A percentile compares a stretch with the other conserved stretches of the same genome.
These are phyloP conservation scores for Fraxinus excelsior DNA, from an alignment of 257 asterid genomes.

Conservation along the genomic window DNA sequence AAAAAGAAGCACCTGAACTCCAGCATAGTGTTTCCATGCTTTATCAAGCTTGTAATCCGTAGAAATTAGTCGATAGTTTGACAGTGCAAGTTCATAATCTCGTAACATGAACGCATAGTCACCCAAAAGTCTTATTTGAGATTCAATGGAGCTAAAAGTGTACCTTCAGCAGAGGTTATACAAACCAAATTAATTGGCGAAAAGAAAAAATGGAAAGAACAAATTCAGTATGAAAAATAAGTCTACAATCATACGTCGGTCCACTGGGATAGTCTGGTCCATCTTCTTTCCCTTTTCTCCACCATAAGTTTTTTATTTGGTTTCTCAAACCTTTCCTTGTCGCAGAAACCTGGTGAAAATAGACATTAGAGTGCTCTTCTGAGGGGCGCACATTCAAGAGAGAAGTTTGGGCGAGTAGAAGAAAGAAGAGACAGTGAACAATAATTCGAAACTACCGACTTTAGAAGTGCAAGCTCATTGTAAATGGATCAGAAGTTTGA, in stretches of 20 bases:
- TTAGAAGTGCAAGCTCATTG: slow-evolving; percentile 19
- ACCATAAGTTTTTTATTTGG: slow-evolving; percentile 97
- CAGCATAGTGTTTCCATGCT: slow-evolving; percentile 96
- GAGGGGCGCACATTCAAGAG: not conserved
- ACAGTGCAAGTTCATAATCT: slow-evolving; percentile 96
- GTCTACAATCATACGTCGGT: slow-evolving; percentile 52
- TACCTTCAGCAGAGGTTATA: slow-evolving; percentile 64
- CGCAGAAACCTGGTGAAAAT: slow-evolving; percentile 74
- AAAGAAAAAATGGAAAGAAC: slow-evolving; percentile 24
- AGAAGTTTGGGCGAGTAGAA: not conserved
- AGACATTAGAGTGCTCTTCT: slow-evolving; percentile 15
- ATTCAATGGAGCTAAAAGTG: slow-evolving; percentile 88
- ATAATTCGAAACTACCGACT: slow-evolving; percentile 22
- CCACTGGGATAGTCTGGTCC: slow-evolving; percentile 67
- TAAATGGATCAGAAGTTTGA: slow-evolving; percentile 19
- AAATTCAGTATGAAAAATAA: slow-evolving; percentile 14
- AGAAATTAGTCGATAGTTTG: slow-evolving; percentile 92
- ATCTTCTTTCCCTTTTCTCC: slow-evolving; percentile 99
- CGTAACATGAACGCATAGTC: slow-evolving; percentile 97
- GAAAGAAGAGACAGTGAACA: slow-evolving; percentile 10
- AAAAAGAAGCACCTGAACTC: slow-evolving; percentile 73
- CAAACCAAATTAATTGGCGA: slow-evolving; percentile 39
- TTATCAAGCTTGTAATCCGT: slow-evolving; percentile 96
- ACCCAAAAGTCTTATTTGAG: slow-evolving; percentile 94
- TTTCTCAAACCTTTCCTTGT: slow-evolving; percentile 97